Percentiles rank a stretch among this genome's conserved stretches.
Conservation (phyloP, 1,139 yeast species). For the Taphrina wiesneri region DNA sequence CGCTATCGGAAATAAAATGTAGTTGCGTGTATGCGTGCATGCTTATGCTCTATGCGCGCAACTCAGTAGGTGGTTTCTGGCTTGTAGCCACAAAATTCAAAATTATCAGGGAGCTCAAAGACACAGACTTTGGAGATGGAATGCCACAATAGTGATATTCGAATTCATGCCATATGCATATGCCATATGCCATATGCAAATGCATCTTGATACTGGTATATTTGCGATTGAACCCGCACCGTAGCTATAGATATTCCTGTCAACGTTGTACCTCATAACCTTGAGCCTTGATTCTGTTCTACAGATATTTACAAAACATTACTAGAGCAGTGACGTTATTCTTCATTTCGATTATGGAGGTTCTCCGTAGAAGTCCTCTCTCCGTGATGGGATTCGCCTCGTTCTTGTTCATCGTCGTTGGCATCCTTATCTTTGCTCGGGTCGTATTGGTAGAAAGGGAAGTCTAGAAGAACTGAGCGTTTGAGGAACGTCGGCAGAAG, state of each 20-base stretch:
- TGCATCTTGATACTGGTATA: too few relatives aligned
- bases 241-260: too few relatives aligned
- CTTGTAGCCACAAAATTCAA: slow-evolving; percentile 4
- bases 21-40: background rate
- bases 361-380: background rate
- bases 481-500: slow-evolving; percentile 19
- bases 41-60: too few relatives aligned
- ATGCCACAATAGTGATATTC: too few relatives aligned
- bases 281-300: too few relatives aligned
- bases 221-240: too few relatives aligned
- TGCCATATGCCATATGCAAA: too few relatives aligned
- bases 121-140: background rate
- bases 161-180: too few relatives aligned
- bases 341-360: background rate
- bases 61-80: background rate
- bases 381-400: background rate
- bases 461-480: slow-evolving; percentile 22
- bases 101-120: background rate
- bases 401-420: slow-evolving; percentile 19
- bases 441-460: slow-evolving; percentile 28
- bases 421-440: slow-evolving; percentile 19
- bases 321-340: too few relatives aligned
- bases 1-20: background rate
- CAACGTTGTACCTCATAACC: too few relatives aligned
- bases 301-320: too few relatives aligned